These are phyloP conservation scores for Apiospora saccharicola DNA, from an alignment of 2,329 filamentous ascomycete species.

Conservation along the genomic window DNA sequence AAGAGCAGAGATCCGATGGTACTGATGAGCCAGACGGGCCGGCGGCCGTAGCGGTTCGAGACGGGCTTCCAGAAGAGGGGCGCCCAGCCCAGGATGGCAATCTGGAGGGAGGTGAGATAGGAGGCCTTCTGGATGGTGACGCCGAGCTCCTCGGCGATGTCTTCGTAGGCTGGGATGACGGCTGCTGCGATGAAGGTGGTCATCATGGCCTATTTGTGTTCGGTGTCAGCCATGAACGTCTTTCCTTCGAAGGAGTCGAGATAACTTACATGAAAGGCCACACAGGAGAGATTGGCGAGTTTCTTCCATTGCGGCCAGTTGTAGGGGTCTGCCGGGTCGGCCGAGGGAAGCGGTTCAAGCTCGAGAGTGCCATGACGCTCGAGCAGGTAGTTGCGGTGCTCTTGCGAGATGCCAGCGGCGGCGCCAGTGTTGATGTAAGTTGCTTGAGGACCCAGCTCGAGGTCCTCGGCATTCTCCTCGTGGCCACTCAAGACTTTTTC, in stretches of 20 bases:
- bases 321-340: slow-evolving; percentile 59
- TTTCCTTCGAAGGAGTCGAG: too few relatives aligned
- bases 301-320: slow-evolving; percentile 66
- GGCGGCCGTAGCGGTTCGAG: slow-evolving; percentile 59
- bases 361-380: slow-evolving; percentile 60
- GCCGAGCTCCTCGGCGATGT: slow-evolving; percentile 58
- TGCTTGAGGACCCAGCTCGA: slow-evolving; percentile 9
- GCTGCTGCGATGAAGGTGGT: slow-evolving; percentile 60
- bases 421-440: slow-evolving; percentile 20
- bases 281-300: slow-evolving; percentile 57
- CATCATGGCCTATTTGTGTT: slow-evolving; percentile 54
- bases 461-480: slow-evolving; percentile 6
- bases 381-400: slow-evolving; percentile 58
- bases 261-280: slow-evolving; percentile 55
- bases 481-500: neutral
- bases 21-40: slow-evolving; percentile 61
- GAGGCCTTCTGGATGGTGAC: slow-evolving; percentile 56
- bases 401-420: slow-evolving; percentile 44
- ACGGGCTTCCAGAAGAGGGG: slow-evolving; percentile 66
- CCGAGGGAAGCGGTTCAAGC: slow-evolving; percentile 59
- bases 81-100: slow-evolving; percentile 59
- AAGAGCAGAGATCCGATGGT: slow-evolving; percentile 54
- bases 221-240: neutral
- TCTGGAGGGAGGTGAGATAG: slow-evolving; percentile 64
- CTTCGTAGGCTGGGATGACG: slow-evolving; percentile 62